Conservation (phyloP, 164 flowering plant species). For the Stephania cephalantha region DNA sequence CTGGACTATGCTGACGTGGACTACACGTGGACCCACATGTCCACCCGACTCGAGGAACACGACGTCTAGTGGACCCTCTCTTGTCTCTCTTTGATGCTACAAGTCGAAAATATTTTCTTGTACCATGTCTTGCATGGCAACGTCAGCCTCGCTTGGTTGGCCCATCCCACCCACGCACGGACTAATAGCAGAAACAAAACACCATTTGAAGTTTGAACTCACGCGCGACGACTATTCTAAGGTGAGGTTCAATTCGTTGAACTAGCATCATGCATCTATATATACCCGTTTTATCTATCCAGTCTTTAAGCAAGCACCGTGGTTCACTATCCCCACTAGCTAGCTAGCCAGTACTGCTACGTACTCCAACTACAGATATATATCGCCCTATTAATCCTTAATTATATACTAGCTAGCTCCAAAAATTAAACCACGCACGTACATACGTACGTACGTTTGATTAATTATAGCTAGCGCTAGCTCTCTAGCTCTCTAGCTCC, state of each 20-base stretch:
- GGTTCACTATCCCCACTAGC: background rate
- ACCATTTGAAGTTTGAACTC: background rate
- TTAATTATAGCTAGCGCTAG: no score
- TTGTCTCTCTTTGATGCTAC: slow-evolving; percentile 31
- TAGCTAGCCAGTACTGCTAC: background rate
- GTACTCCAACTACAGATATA: background rate
- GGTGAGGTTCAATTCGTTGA: no score
- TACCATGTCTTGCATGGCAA: slow-evolving; percentile 2
- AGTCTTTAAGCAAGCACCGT: background rate
- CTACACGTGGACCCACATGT: slow-evolving; percentile 32
- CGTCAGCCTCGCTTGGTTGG: slow-evolving; percentile 9
- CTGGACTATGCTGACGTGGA: slow-evolving; percentile 34
- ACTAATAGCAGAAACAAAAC: background rate
- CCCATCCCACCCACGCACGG: background rate
- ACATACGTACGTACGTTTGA: no score
- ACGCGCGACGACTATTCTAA: no score
- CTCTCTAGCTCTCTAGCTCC: no score
- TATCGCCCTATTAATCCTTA: no score
- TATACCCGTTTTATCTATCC: background rate
- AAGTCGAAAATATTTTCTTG: slow-evolving; percentile 5
- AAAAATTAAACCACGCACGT: no score
- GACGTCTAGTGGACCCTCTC: slow-evolving; percentile 30
- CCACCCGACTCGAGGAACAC: background rate
- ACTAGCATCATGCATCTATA: background rate
- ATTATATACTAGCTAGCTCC: no score